phyloP scores from a whole-genome alignment of 2,329 filamentous ascomycete genomes.

The Arthroderma sp. region DNA sequence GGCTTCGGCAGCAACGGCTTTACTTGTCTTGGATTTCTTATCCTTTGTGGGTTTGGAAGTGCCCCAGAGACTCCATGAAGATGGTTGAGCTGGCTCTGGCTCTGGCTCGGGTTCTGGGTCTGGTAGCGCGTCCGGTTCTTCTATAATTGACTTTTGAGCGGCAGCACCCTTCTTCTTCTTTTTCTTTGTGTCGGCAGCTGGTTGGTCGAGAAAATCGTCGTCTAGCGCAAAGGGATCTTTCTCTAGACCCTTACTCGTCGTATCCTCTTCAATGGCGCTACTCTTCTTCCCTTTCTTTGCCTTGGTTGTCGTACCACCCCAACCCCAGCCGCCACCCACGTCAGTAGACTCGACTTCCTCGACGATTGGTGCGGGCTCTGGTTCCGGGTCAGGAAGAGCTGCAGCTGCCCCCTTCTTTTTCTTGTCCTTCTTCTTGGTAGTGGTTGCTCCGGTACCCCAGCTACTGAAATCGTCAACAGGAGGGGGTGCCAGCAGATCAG shows the following conservation, averaged over 20 bases:
- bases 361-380: slow-evolving; percentile 4
- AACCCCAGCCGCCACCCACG: not conserved
- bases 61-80: slow-evolving; percentile 10
- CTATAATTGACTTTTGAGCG: not conserved
- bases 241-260: slow-evolving; percentile 2
- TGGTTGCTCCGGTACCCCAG: slow-evolving; percentile 24
- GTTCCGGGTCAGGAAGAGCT: slow-evolving; percentile 24
- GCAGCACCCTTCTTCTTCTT: slow-evolving; percentile 1
- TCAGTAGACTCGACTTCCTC: slow-evolving; percentile 5
- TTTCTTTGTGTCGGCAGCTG: slow-evolving; percentile 2
- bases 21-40: slow-evolving; percentile 6
- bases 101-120: slow-evolving; percentile 16
- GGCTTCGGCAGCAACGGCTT: not conserved
- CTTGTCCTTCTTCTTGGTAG: slow-evolving; percentile 37
- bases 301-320: slow-evolving; percentile 5
- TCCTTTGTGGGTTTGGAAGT: slow-evolving; percentile 7
- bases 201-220: not conserved
- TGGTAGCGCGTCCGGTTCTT: not conserved
- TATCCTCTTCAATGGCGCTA: not conserved
- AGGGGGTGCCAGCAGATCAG: slow-evolving; percentile 10
- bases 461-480: slow-evolving; percentile 1
- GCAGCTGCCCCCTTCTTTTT: slow-evolving; percentile 33
- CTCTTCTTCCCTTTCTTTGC: slow-evolving; percentile 9
- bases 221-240: not conserved
- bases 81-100: not conserved